A percentile compares a stretch with the other conserved stretches of the same genome.
Conservation (phyloP, 2,329 filamentous ascomycete genomes). For the Fusarium sp. region DNA sequence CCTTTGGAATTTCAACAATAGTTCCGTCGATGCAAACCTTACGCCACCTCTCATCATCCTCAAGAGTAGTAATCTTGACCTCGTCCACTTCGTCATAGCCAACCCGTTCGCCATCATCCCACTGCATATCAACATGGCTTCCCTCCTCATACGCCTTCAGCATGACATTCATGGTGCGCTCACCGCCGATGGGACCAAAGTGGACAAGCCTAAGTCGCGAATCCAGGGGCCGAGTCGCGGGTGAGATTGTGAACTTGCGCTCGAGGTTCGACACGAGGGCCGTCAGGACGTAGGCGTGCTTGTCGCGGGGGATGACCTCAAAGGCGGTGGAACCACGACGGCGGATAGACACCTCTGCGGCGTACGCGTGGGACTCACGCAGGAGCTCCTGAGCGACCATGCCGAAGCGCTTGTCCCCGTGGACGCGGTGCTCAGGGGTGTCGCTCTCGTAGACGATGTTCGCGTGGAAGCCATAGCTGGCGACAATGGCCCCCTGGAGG, state of each 20-base stretch:
- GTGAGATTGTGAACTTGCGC: conserved; percentile 83
- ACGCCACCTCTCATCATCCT: conserved; percentile 80
- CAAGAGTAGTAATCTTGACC: conserved; percentile 72
- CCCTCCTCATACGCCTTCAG: conserved; percentile 68
- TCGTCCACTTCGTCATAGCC: conserved; percentile 77
- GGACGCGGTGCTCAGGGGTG: conserved; percentile 80
- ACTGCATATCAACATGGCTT: conserved; percentile 62
- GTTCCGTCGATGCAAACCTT: conserved; percentile 93
- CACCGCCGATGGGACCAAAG: conserved; percentile 74
- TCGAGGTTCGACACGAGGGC: conserved; percentile 86
- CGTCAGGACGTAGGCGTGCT: conserved; percentile 81
- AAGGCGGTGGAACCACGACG: conserved; percentile 22
- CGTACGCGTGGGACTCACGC: conserved; percentile 62
- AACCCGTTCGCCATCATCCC: conserved; percentile 69
- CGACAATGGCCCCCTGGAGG: conserved; percentile 83
- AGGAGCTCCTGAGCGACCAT: conserved; percentile 85
- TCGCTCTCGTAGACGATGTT: conserved; percentile 92
- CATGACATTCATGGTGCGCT: conserved; percentile 83
- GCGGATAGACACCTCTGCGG: conserved; percentile 54
- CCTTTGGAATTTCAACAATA: conserved; percentile 78
- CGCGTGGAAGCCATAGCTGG: conserved; percentile 90
- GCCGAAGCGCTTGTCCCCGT: conserved; percentile 81
- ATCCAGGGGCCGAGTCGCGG: conserved; percentile 75
- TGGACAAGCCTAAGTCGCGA: conserved; percentile 77
- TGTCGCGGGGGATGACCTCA: conserved; percentile 48